A percentile compares a stretch with the other conserved stretches of the same genome.
These are phyloP conservation scores for Oryza meyeriana DNA, from an alignment of 176 grass and related monocot species.

Conservation along the genomic window DNA sequence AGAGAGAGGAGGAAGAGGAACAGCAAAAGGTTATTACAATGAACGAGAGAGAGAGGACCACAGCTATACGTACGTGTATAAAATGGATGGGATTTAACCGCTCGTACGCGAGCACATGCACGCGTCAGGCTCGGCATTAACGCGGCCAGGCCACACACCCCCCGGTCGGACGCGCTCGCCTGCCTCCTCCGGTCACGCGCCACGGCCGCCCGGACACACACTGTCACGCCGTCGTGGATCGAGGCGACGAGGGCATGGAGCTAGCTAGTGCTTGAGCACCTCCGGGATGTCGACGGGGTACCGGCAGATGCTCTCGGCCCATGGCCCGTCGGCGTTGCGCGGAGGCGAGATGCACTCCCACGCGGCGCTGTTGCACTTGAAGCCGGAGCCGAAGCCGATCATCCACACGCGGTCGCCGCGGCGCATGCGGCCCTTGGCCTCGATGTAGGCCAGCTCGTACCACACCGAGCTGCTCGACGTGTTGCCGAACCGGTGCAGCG, in stretches of 20 bases:
- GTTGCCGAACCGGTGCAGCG: conserved; percentile 91
- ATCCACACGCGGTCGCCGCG: conserved; percentile 72
- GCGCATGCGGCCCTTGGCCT: conserved; percentile 68
- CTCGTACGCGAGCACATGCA: conserved; percentile 34
- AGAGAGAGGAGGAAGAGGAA: background rate
- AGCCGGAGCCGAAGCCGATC: conserved; percentile 83
- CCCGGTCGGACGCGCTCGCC: background rate
- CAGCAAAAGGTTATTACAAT: background rate
- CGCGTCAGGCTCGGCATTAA: conserved; percentile 34
- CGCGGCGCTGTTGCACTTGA: conserved; percentile 91
- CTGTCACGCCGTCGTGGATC: background rate
- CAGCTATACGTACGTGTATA: conserved; percentile 22
- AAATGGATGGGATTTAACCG: conserved; percentile 24
- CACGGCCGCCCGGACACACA: background rate
- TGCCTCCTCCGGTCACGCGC: background rate
- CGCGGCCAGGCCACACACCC: background rate
- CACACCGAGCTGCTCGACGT: conserved; percentile 92
- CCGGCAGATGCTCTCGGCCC: conserved; percentile 52
- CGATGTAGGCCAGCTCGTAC: conserved; percentile 95
- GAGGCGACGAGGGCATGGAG: background rate
- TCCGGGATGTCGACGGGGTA: conserved; percentile 73
- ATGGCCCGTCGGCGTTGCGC: conserved; percentile 38
- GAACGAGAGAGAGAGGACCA: conserved; percentile 4
- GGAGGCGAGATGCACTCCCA: conserved; percentile 74
- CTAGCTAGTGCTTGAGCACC: conserved; percentile 61